phyloP scores from a whole-genome alignment of 192 early-diverging fungal genomes.

The Linnemannia exigua region DNA sequence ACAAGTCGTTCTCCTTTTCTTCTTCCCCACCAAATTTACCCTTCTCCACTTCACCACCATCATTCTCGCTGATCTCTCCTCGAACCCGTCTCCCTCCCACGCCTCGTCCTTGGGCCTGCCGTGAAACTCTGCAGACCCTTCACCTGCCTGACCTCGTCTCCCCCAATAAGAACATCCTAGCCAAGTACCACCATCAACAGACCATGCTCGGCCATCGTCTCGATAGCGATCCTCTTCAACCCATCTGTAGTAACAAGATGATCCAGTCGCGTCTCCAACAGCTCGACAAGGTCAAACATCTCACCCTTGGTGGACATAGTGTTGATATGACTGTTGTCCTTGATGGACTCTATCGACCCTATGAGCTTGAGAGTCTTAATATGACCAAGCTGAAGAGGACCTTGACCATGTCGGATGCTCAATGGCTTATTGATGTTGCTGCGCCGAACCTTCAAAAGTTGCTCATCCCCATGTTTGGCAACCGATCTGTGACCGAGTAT shows the following conservation, averaged over 20 bases:
- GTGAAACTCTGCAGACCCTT: slow-evolving; percentile 14
- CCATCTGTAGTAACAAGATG: slow-evolving; percentile 15
- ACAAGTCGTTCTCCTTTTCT: not conserved
- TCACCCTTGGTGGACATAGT: slow-evolving; percentile 31
- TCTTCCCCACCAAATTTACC: not conserved
- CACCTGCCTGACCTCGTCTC: slow-evolving; percentile 29
- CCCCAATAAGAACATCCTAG: slow-evolving; percentile 17
- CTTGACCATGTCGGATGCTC: slow-evolving; percentile 24
- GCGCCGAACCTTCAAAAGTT: slow-evolving; percentile 19
- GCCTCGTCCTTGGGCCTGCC: slow-evolving; percentile 37
- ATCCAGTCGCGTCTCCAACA: slow-evolving; percentile 33
- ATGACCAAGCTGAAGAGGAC: slow-evolving; percentile 32
- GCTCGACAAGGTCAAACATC: slow-evolving; percentile 11
- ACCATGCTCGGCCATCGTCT: not conserved
- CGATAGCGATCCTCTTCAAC: not conserved
- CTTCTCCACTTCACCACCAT: not conserved
- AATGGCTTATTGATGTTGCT: slow-evolving; percentile 41
- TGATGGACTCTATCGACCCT: not conserved
- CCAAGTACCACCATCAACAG: slow-evolving; percentile 9
- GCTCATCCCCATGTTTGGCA: slow-evolving; percentile 31
- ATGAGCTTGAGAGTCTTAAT: slow-evolving; percentile 23
- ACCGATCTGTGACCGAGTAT: slow-evolving; percentile 19
- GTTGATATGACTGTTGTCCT: slow-evolving; percentile 21
- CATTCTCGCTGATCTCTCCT: not conserved
- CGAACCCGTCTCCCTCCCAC: not conserved